phyloP scores from a whole-genome alignment of 768 basidiomycete species.

The Dacryopinax primogenitus region DNA sequence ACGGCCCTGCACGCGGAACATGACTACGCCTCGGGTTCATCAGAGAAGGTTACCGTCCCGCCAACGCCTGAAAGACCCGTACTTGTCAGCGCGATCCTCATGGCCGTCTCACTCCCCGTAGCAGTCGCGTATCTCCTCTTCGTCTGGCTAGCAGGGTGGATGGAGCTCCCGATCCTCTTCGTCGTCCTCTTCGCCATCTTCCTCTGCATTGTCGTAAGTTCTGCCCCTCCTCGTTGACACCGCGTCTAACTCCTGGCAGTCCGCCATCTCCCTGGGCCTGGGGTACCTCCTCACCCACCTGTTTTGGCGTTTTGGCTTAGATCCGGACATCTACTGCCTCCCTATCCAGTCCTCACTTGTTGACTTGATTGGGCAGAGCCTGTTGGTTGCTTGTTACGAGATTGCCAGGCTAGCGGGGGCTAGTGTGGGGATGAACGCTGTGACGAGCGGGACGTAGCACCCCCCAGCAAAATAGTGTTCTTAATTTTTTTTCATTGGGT shows the following conservation, averaged over 20 bases:
- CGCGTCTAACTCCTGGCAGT: not conserved
- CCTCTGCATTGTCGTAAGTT: slow-evolving; percentile 65
- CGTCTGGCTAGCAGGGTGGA: slow-evolving; percentile 61
- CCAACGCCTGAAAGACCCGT: not conserved
- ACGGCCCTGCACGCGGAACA: slow-evolving; percentile 59
- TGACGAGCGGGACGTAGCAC: too few species aligned
- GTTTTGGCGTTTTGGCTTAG: slow-evolving; percentile 63
- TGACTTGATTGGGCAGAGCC: slow-evolving; percentile 69
- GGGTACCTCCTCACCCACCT: slow-evolving; percentile 56
- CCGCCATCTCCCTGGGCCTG: slow-evolving; percentile 47
- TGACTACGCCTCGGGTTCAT: not conserved
- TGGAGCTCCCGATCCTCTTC: slow-evolving; percentile 56
- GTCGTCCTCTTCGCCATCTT: slow-evolving; percentile 51
- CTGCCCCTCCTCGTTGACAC: not conserved
- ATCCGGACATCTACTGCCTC: slow-evolving; percentile 89
- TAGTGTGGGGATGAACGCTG: slow-evolving; percentile 18
- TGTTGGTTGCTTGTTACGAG: slow-evolving; percentile 66
- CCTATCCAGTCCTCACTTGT: slow-evolving; percentile 82
- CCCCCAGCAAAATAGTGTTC: too few species aligned
- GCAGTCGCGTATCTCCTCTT: slow-evolving; percentile 59
- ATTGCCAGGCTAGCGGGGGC: slow-evolving; percentile 40
- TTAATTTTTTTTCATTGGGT: too few species aligned
- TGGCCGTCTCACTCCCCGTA: slow-evolving; percentile 63
- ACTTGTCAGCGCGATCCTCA: slow-evolving; percentile 36
- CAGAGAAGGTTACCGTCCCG: not conserved